phyloP scores from a whole-genome alignment of 129 eudicot genomes.

The Chrysanthemum lavandulifolium region DNA sequence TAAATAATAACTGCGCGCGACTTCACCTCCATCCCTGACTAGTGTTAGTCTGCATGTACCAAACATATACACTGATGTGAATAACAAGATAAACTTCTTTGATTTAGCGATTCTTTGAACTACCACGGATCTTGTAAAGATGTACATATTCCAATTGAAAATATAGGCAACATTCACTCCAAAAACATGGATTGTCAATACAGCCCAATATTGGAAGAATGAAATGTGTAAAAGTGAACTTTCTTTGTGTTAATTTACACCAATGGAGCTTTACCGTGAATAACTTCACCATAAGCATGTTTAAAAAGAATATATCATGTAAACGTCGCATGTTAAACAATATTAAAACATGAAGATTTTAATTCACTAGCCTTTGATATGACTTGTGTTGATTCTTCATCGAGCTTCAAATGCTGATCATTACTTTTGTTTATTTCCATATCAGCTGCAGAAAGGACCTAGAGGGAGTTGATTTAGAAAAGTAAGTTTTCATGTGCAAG shows the following conservation, averaged over 20 bases:
- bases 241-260: neutral
- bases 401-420: neutral
- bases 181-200: neutral
- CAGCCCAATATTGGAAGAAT: no score
- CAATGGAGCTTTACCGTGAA: neutral
- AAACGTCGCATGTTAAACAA: neutral
- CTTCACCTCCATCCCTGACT: no score
- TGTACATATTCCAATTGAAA: no score
- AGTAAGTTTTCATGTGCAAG: neutral
- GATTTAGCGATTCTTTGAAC: neutral
- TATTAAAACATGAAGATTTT: neutral
- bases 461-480: neutral
- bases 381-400: neutral
- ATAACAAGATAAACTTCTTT: neutral
- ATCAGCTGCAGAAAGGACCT: no score
- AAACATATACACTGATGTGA: neutral
- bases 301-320: neutral
- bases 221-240: no score
- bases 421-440: neutral
- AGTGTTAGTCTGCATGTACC: no score
- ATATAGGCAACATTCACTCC: neutral
- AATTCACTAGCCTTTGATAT: neutral
- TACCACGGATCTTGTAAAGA: neutral
- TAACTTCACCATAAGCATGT: neutral
- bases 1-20: no score